Base-by-base conservation (phyloP, 352 stramenopile species). In the Halophytophthora polymorphica region DNA sequence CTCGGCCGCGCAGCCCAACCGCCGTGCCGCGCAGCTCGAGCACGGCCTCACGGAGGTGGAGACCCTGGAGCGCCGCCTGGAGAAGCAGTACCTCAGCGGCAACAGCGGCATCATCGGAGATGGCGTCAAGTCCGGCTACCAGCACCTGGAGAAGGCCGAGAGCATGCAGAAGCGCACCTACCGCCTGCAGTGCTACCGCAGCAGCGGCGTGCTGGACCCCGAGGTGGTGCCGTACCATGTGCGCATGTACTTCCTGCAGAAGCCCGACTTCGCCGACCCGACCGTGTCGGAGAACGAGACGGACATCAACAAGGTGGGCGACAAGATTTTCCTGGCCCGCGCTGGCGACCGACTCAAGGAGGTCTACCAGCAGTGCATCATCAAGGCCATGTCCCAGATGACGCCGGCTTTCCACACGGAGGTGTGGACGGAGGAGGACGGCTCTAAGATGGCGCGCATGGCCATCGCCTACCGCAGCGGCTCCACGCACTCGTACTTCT, bases 131-230 rank as follows among this genome's bases (percentile, higher is more conserved):
- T 69, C 73, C 6, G 83, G 83, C 15, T 93, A 90, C 66, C 78
- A 92, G 58, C 73, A 87, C 47, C 56, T 92, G 2, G 79, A 89
- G 35, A 59, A 77, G 44, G 40, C 67, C 4, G 80, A 90, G 54
- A 35, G 51, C 12, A 56, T 61, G 34, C 88, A 90, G 65, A 53
- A 56, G 43, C 76, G 70, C 59, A 83, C 76, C 3, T 90, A 90
- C 71, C 77, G 83, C 44, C 77, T 93, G 55, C 83, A 93, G 57
- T 93, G 83, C 78, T 93, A 93, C 72, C 83, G 83, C 49, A 88
- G 77, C 14, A 84, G 66, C 46, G 82, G 82, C 29, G 76, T 93
- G 58, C 56, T 93, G n/a, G 82, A 93, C 59, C 56, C 79, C 3
- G 51, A 66, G n/a, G 49, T 73, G 13, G 78, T 93, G 49, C 82